Evolutionary conservation across 2,329 filamentous ascomycete genomes (phyloP), one percentile per base, ranked within the genome.

Genomic region (Hypomyces rosellus): DNA sequence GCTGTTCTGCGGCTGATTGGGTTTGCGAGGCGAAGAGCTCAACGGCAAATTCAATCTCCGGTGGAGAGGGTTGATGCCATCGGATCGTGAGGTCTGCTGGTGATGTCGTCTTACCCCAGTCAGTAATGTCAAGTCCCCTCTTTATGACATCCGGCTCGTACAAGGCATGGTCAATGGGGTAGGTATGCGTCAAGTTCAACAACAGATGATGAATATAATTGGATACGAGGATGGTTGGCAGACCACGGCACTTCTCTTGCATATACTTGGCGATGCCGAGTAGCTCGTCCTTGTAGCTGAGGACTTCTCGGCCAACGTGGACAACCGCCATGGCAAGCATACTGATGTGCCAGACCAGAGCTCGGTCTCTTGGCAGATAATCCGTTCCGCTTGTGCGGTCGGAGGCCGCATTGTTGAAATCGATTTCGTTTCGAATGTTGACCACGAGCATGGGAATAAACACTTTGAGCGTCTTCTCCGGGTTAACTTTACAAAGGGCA

Each of bases 291-390:
- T 90, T 89, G 75, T 95, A 95, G 54, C 86, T 86, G 53, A 99
- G 76, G 13, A 97, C 88, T 58, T 93, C 88, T 57, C 85, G 83
- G 34, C 93, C 93, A 42, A 99, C 90, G 62, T 99, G 93, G 3
- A 99, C 93, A 18, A 96, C 89, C 53, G 89, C 93, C 92, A 99
- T 99, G 64, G 91, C 95, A 5, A 99, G 80, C 75, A 99, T 90
- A 68, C 89, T 96, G 53, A 97, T 82, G 63, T 97, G 89, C 95
- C 95, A 99, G 1, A 99, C 91, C 14, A 99, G 74, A 4, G 89
- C 93, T 49, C 93, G 80, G 65, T 99, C 93, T 57, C 93, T 82
- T 8, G 93, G 93, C 15, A 99, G 77, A 40, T 97, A 90, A 67
- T 99, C 93, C 1, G 88, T 88, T 16, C 93, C 93, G 49, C 89